These are phyloP conservation scores for Geum urbanum DNA, from an alignment of 306 rosid species.

Conservation along the genomic window DNA sequence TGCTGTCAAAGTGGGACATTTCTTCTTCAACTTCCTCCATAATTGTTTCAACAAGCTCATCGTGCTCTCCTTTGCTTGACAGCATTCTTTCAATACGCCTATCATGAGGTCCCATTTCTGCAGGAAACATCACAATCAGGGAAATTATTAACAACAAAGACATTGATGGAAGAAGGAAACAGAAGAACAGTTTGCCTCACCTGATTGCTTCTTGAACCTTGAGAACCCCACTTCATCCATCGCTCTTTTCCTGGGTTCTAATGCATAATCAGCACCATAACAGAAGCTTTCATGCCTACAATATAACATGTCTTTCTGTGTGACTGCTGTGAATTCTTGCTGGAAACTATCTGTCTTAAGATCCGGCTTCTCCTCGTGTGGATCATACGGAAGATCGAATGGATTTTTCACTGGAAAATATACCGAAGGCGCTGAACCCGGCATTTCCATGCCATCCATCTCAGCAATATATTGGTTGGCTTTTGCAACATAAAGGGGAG, in stretches of 20 bases:
- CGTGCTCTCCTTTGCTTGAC: conserved; percentile 48
- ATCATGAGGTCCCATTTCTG: conserved; percentile 65
- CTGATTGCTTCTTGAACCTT: conserved; percentile 37
- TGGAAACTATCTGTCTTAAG: conserved; percentile 53
- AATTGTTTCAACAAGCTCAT: conserved; percentile 47
- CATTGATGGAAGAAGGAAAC: background rate
- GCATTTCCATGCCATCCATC: conserved; percentile 39
- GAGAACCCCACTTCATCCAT: conserved; percentile 33
- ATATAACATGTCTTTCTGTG: conserved; percentile 41
- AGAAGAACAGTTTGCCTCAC: conserved; percentile 27
- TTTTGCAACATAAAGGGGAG: conserved; percentile 40
- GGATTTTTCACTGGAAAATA: conserved; percentile 48
- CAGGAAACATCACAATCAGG: conserved; percentile 12
- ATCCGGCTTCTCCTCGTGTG: conserved; percentile 59
- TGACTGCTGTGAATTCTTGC: conserved; percentile 46
- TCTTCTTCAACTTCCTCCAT: conserved; percentile 25
- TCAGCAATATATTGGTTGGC: conserved; percentile 25
- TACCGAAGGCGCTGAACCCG: conserved; percentile 78
- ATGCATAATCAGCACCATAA: conserved; percentile 33
- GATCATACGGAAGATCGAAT: conserved; percentile 72
- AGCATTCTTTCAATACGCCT: conserved; percentile 46
- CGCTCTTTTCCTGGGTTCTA: conserved; percentile 31
- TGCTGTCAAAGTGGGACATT: background rate
- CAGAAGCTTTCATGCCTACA: conserved; percentile 72
- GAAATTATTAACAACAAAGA: background rate